A percentile compares a stretch with the other conserved stretches of the same genome.
These are phyloP conservation scores for Camellia granthamiana DNA, from an alignment of 148 eudicot genomes.

Conservation along the genomic window DNA sequence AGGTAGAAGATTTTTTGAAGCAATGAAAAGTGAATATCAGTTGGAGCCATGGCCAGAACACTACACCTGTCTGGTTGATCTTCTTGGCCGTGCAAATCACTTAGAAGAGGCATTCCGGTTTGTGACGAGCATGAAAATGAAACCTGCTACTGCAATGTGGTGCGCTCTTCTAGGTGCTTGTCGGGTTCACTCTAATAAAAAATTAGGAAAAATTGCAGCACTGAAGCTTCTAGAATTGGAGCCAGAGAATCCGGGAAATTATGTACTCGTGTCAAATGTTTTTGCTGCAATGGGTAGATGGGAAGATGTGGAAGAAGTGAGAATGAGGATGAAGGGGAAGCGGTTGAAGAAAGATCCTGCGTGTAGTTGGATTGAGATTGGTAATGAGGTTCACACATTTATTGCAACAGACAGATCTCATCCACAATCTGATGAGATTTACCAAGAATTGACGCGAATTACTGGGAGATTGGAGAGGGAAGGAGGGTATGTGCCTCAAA, in stretches of 20 bases:
- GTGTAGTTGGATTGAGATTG: constrained; percentile 89
- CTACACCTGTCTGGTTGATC: constrained; percentile 81
- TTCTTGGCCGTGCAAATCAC: constrained; percentile 76
- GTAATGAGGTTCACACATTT: constrained; percentile 64
- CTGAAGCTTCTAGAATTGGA: constrained; percentile 57
- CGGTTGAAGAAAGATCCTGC: constrained; percentile 87
- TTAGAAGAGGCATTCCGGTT: constrained; percentile 73
- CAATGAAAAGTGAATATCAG: constrained; percentile 47
- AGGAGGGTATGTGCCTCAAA: constrained; percentile 66
- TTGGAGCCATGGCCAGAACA: constrained; percentile 90
- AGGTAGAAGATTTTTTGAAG: constrained; percentile 50
- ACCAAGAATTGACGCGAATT: constrained; percentile 45
- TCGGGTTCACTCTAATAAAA: constrained; percentile 48
- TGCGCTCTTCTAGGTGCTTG: constrained; percentile 82
- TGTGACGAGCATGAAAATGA: constrained; percentile 56
- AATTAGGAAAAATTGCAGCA: constrained; percentile 66
- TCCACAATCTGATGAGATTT: constrained; percentile 51
- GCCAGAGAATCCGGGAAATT: constrained; percentile 67
- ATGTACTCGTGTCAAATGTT: constrained; percentile 70
- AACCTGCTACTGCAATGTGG: constrained; percentile 68
- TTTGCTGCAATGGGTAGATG: constrained; percentile 66
- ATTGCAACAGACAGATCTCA: constrained; percentile 71
- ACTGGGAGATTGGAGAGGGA: constrained; percentile 45
- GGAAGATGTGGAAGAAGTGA: constrained; percentile 64
- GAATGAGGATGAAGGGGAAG: constrained; percentile 57